phyloP scores from a whole-genome alignment of 306 rosid genomes.

The Mimosa bimucronata region DNA sequence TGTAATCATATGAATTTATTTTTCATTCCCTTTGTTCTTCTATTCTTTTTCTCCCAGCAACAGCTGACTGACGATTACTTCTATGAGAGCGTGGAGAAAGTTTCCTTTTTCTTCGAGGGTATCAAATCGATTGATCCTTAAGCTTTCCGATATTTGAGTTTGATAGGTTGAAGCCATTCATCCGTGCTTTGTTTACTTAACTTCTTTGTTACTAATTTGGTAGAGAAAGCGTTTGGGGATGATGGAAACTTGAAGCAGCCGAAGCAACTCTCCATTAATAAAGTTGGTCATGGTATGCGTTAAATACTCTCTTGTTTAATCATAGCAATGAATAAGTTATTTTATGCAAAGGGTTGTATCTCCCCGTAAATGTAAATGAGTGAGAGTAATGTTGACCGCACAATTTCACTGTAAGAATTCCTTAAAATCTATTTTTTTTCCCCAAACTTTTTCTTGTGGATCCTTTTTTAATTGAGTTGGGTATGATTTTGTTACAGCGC shows the following conservation, averaged over 20 bases:
- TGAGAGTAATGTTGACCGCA: background rate
- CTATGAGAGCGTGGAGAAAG: conserved; percentile 69
- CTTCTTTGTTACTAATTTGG: conserved; percentile 37
- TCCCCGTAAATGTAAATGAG: background rate
- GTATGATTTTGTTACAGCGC: conserved; percentile 60
- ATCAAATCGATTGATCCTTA: conserved; percentile 4
- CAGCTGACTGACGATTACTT: conserved; percentile 69
- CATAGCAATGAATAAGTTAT: conserved; percentile 2
- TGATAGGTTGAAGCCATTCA: conserved; percentile 1
- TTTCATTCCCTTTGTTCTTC: background rate
- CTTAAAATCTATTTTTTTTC: conserved; percentile 26
- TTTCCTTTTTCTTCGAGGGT: conserved; percentile 95
- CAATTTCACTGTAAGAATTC: background rate
- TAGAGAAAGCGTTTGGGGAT: conserved; percentile 91
- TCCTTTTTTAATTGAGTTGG: conserved; percentile 22
- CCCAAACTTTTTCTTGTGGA: background rate
- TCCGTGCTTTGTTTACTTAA: conserved; percentile 1
- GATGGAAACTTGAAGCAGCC: conserved; percentile 87
- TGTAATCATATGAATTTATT: background rate
- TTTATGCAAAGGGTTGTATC: conserved; percentile 8
- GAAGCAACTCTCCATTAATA: conserved; percentile 82
- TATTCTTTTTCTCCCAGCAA: conserved; percentile 52
- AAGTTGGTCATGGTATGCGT: conserved; percentile 88
- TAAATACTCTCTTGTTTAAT: background rate
- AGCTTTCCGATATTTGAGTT: background rate